Conservation (phyloP, 805 yeast species). For the Maudiozyma saulgeensis region DNA sequence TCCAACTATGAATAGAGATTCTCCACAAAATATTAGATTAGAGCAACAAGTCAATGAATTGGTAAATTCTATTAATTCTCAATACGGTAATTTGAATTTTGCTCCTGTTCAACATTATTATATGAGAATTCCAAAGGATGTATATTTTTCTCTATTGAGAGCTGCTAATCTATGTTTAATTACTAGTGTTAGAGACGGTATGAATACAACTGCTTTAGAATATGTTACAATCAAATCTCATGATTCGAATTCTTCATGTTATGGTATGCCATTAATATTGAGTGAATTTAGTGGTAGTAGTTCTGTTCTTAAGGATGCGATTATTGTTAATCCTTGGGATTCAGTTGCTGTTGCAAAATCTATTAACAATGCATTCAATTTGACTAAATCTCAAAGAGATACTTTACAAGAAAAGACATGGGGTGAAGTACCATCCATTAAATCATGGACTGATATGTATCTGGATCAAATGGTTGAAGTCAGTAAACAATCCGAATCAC, state of each 20-base stretch:
- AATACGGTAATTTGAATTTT: slow-evolving; percentile 70
- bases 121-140: slow-evolving; percentile 78
- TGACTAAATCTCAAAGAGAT: slow-evolving; percentile 40
- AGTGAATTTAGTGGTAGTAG: slow-evolving; percentile 93
- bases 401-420: slow-evolving; percentile 46
- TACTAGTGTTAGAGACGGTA: slow-evolving; percentile 89
- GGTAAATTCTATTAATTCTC: slow-evolving; percentile 72
- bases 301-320: slow-evolving; percentile 57
- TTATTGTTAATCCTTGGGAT: slow-evolving; percentile 95
- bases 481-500: slow-evolving; percentile 35
- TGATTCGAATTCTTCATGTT: slow-evolving; percentile 18
- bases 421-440: slow-evolving; percentile 62
- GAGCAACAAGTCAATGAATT: slow-evolving; percentile 80
- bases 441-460: slow-evolving; percentile 67
- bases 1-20: slow-evolving; percentile 35
- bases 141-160: slow-evolving; percentile 77
- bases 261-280: slow-evolving; percentile 63
- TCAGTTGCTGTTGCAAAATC: slow-evolving; percentile 84
- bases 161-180: slow-evolving; percentile 86
- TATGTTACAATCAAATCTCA: slow-evolving; percentile 79
- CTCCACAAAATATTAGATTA: slow-evolving; percentile 42
- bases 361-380: slow-evolving; percentile 55
- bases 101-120: slow-evolving; percentile 91
- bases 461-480: slow-evolving; percentile 36
- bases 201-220: slow-evolving; percentile 91